phyloP scores from a whole-genome alignment of 345 rosid genomes.

The Citrus unshiu region DNA sequence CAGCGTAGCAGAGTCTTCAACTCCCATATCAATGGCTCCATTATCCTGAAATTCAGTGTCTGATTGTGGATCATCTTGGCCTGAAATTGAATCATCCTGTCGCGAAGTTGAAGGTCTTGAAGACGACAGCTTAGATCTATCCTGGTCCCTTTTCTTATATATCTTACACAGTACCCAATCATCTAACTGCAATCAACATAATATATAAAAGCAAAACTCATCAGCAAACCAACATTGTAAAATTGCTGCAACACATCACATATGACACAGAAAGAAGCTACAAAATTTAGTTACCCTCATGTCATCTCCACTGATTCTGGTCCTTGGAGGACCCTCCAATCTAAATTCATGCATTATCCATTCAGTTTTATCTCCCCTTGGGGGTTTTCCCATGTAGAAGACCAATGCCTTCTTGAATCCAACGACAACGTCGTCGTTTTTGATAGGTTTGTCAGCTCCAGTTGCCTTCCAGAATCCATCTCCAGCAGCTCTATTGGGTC shows the following conservation, averaged over 20 bases:
- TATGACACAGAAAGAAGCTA: neutral
- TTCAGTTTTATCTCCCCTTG: slow-evolving; percentile 13
- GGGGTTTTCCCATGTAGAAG: slow-evolving; percentile 18
- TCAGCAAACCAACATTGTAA: neutral
- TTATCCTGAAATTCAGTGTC: neutral
- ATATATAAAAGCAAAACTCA: neutral
- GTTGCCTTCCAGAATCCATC: slow-evolving; percentile 34
- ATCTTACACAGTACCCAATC: slow-evolving; percentile 26
- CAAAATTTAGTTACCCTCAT: slow-evolving; percentile 9
- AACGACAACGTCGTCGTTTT: neutral
- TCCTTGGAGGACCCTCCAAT: neutral
- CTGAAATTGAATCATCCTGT: neutral
- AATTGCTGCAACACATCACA: neutral
- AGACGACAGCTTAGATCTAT: neutral
- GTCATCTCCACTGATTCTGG: neutral
- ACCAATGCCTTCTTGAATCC: slow-evolving; percentile 23
- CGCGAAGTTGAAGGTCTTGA: neutral
- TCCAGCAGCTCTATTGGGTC: slow-evolving; percentile 21
- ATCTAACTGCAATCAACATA: slow-evolving; percentile 14
- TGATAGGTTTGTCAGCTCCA: slow-evolving; percentile 17
- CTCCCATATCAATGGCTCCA: neutral
- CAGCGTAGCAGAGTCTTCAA: neutral
- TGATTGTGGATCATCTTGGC: neutral
- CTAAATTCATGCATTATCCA: slow-evolving; percentile 32
- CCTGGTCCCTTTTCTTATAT: slow-evolving; percentile 6